Conservation (phyloP, 2,329 filamentous ascomycete genomes). For the Aspergillus viridinutans region DNA sequence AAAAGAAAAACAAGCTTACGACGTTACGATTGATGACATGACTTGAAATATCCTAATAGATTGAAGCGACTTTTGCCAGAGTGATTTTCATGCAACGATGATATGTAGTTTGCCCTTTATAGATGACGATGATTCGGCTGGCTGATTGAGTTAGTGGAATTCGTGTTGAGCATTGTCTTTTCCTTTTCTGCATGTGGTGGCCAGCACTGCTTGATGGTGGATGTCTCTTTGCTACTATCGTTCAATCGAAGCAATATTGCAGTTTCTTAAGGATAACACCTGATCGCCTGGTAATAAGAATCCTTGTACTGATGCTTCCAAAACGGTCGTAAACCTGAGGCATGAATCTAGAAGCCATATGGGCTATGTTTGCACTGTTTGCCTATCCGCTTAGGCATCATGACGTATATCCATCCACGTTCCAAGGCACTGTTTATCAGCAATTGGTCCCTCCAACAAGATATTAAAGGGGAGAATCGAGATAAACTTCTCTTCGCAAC, state of each 20-base stretch:
- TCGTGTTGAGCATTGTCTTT: background rate
- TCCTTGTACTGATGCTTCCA: background rate
- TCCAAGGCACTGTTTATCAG: background rate
- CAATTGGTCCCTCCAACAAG: background rate
- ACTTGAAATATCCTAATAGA: constrained; percentile 19
- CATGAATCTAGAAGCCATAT: constrained; percentile 12
- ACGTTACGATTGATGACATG: constrained; percentile 26
- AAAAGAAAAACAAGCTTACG: constrained; percentile 9
- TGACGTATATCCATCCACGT: constrained; percentile 5
- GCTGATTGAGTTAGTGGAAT: background rate
- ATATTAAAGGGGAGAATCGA: background rate
- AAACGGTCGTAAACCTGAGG: background rate
- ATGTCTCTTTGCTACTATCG: background rate
- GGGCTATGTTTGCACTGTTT: background rate
- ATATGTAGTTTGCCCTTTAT: background rate
- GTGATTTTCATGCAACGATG: background rate
- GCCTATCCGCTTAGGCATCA: constrained; percentile 6
- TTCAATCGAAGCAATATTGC: background rate
- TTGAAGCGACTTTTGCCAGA: constrained; percentile 5
- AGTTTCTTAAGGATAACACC: background rate
- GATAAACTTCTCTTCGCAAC: background rate
- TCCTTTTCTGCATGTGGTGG: background rate
- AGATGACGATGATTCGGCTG: background rate
- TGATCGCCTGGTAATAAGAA: background rate
- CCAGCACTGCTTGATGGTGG: background rate